A percentile compares a stretch with the other conserved stretches of the same genome.
Conservation (phyloP, 371 early-diverging fungal genomes). For the Mortierella sp. region DNA sequence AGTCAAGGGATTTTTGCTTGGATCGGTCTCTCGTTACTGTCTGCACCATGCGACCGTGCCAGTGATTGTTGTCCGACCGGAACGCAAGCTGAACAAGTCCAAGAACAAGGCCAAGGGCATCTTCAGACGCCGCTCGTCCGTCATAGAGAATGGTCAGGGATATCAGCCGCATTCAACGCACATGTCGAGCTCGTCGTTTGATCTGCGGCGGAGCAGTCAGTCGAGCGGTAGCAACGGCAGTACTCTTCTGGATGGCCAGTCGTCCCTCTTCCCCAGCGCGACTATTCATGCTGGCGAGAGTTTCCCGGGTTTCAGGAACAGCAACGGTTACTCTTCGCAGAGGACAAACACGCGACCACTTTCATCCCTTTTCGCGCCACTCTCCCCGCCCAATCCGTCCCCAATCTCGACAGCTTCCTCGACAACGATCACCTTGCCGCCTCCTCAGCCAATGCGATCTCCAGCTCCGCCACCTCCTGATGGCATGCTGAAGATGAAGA, state of each 20-base stretch:
- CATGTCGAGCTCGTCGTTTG: slow-evolving; percentile 36
- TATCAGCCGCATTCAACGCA: slow-evolving; percentile 38
- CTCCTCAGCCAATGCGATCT: slow-evolving; percentile 13
- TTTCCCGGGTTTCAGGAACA: slow-evolving; percentile 26
- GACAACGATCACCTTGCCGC: slow-evolving; percentile 19
- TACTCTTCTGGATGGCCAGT: slow-evolving; percentile 7
- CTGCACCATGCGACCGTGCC: slow-evolving; percentile 72
- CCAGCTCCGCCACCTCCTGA: slow-evolving; percentile 44
- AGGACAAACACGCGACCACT: slow-evolving; percentile 19
- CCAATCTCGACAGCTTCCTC: slow-evolving; percentile 9
- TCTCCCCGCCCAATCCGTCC: background rate
- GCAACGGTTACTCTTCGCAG: background rate
- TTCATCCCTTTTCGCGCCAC: slow-evolving; percentile 27
- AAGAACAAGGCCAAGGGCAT: slow-evolving; percentile 57
- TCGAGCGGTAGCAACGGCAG: slow-evolving; percentile 9
- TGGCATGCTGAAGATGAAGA: slow-evolving; percentile 49
- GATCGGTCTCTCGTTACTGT: slow-evolving; percentile 71
- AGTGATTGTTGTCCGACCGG: slow-evolving; percentile 70
- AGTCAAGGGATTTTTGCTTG: slow-evolving; percentile 69
- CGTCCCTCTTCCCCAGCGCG: slow-evolving; percentile 30
- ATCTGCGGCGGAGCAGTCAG: slow-evolving; percentile 25
- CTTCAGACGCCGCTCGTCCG: slow-evolving; percentile 46
- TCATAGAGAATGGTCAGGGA: slow-evolving; percentile 15
- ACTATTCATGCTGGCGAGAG: slow-evolving; percentile 40
- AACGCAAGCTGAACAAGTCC: slow-evolving; percentile 65